These are phyloP conservation scores for Nakazawaea populi DNA, from an alignment of 805 yeast genomes.

Conservation along the genomic window DNA sequence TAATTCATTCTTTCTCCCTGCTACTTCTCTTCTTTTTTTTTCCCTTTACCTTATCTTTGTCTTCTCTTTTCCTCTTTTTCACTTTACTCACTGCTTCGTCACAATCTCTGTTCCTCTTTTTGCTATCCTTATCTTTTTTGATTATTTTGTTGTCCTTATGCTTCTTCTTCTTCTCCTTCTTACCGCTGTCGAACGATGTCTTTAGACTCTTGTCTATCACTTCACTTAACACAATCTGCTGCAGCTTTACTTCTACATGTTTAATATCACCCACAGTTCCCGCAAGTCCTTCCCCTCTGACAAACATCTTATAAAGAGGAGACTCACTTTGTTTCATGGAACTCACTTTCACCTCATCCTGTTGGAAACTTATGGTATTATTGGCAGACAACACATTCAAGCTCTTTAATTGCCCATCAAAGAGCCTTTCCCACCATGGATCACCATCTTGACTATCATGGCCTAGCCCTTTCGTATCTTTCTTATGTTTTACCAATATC, in stretches of 20 bases:
- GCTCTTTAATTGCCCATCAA: conserved; percentile 86
- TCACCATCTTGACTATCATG: conserved; percentile 69
- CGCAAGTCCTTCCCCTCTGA: conserved; percentile 74
- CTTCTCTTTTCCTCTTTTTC: conserved; percentile 18
- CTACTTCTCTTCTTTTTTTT: conserved; percentile 16
- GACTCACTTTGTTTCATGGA: conserved; percentile 48
- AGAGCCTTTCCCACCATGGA: conserved; percentile 95
- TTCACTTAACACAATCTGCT: conserved; percentile 12
- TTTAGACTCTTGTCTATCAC: conserved; percentile 8
- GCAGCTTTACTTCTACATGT: conserved; percentile 13
- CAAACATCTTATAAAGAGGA: conserved; percentile 82
- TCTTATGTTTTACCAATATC: conserved; percentile 82
- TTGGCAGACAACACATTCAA: conserved; percentile 45
- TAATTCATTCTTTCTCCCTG: conserved; percentile 11
- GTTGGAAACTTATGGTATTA: conserved; percentile 44
- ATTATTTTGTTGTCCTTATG: conserved; percentile 17
- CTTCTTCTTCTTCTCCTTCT: conserved; percentile 17
- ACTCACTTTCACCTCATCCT: conserved; percentile 40
- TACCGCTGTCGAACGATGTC: conserved; percentile 7
- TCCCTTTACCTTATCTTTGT: conserved; percentile 16
- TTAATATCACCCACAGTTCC: conserved; percentile 58
- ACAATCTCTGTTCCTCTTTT: conserved; percentile 21
- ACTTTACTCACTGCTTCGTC: conserved; percentile 15
- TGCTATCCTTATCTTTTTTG: conserved; percentile 18
- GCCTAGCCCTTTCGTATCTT: conserved; percentile 88